phyloP scores from a whole-genome alignment of 148 eudicot species.

The Oxyria digyna region DNA sequence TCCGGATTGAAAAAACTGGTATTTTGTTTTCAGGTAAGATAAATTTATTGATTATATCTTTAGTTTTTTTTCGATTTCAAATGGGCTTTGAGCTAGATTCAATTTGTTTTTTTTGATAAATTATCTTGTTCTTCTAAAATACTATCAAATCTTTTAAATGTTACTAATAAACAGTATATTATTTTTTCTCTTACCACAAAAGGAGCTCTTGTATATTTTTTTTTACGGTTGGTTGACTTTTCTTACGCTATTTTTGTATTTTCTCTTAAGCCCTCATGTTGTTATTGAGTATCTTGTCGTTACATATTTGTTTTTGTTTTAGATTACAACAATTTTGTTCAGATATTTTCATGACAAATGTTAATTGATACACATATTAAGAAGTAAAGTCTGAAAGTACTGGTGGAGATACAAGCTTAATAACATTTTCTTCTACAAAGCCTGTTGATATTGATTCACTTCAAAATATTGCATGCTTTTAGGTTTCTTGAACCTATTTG shows the following conservation, averaged over 20 bases:
- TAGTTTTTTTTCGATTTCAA: not conserved
- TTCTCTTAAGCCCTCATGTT: no score
- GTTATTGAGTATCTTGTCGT: not conserved
- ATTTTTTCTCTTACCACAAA: slow-evolving; percentile 33
- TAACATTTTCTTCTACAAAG: no score
- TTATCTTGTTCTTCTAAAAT: slow-evolving; percentile 13
- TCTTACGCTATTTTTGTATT: not conserved
- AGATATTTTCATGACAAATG: slow-evolving; percentile 70
- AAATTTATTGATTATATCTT: slow-evolving; percentile 1
- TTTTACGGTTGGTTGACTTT: slow-evolving; percentile 44
- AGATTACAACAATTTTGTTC: slow-evolving; percentile 81
- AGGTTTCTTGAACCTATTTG: slow-evolving; percentile 3
- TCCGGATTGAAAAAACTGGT: slow-evolving; percentile 32
- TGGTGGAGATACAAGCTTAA: no score
- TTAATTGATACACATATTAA: slow-evolving; percentile 42
- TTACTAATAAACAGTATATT: slow-evolving; percentile 34
- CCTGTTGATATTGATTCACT: slow-evolving; percentile 19
- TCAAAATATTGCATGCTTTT: slow-evolving; percentile 24
- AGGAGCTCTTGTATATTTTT: slow-evolving; percentile 52
- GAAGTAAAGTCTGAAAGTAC: no score
- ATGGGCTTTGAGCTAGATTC: not conserved
- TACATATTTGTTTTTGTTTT: slow-evolving; percentile 9
- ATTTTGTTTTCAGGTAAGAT: slow-evolving; percentile 28
- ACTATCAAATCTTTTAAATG: slow-evolving; percentile 40
- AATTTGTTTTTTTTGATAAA: not conserved